A percentile compares a stretch with the other conserved stretches of the same genome.
phyloP scores from a whole-genome alignment of 208 protist genomes.

The Leishmania turanica region DNA sequence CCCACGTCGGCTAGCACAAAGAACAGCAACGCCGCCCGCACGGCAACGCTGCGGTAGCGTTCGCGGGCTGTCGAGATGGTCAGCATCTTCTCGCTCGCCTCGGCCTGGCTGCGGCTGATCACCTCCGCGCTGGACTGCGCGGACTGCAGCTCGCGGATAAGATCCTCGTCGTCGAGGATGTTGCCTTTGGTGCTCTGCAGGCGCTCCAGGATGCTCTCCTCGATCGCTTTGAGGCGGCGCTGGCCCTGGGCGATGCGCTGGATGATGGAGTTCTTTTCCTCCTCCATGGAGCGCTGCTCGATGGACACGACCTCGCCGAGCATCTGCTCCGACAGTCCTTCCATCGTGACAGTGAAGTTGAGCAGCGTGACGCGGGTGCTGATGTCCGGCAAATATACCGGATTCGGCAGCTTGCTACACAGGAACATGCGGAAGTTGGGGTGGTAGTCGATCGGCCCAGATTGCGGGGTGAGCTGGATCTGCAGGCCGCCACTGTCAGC shows the following conservation, averaged over 20 bases:
- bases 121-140: slow-evolving; percentile 92
- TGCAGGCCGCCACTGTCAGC: slow-evolving; percentile 71
- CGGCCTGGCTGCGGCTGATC: slow-evolving; percentile 86
- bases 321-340: slow-evolving; percentile 96
- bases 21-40: slow-evolving; percentile 94
- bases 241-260: slow-evolving; percentile 91
- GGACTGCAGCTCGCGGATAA: slow-evolving; percentile 94
- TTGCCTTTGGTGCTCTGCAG: slow-evolving; percentile 90
- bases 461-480: slow-evolving; percentile 89
- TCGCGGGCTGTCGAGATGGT: slow-evolving; percentile 92
- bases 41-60: slow-evolving; percentile 90
- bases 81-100: slow-evolving; percentile 93
- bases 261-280: slow-evolving; percentile 95
- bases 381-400: slow-evolving; percentile 96
- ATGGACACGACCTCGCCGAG: slow-evolving; percentile 94
- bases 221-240: slow-evolving; percentile 92
- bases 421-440: slow-evolving; percentile 95
- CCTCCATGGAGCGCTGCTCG: slow-evolving; percentile 93
- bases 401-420: slow-evolving; percentile 96
- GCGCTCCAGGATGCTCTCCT: slow-evolving; percentile 93
- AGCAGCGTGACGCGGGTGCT: slow-evolving; percentile 96
- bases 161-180: slow-evolving; percentile 95
- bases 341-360: slow-evolving; percentile 98
- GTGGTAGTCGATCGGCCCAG: slow-evolving; percentile 91
- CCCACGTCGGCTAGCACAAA: slow-evolving; percentile 94